Base-by-base conservation (phyloP, 1,284 basidiomycete species). In the Schizophyllum commune region DNA sequence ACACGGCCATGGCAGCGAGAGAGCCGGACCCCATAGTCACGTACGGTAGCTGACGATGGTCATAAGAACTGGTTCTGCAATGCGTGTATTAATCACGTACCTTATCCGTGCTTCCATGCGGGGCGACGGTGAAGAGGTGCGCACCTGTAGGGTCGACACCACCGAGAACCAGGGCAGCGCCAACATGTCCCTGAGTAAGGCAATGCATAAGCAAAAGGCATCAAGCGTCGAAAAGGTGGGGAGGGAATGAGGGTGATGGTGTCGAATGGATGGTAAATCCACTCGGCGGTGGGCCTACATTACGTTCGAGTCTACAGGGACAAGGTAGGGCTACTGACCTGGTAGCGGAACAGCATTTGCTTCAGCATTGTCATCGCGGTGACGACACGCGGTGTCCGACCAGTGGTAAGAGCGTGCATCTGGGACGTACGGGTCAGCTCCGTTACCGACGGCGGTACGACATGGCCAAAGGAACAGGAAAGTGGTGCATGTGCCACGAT, bases 21-120 rank as follows among this genome's bases (percentile, higher is more conserved):
- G 86, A 91, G 64, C 97, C 97, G 4, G 92, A 95, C 34, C 97
- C 97, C 96, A 99, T 99, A 0, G 97, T 98, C 33, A 99, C 96
- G 70, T 98, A 99, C 0, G 97, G 97, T 34, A 99, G 82, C 76
- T 47, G 39, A 8, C 9, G 9, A 47, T 4, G 39, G 39, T 47
- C 39, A 47, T 47, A 9, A 47, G 8, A 47, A 17, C 3, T 47
- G 9, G 9, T 17, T 47, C 9, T 47, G 17, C 17, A 47, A 17
- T 17, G 39, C 13, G 9, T 13, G 39, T 13, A 11, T 17, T 47
- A 8, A 47, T 47, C 39, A 17, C 39, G 39, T 17, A 47, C 39
- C 39, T 99, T 99, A 78, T 99, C 97, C 0, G 97, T 98, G 17
- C 94, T 96, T 7, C 97, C 97, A 75, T 99, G 96, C 1, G 97